These are phyloP conservation scores for Filobasidium floriforme DNA, from an alignment of 768 basidiomycete genomes.

Conservation along the genomic window DNA sequence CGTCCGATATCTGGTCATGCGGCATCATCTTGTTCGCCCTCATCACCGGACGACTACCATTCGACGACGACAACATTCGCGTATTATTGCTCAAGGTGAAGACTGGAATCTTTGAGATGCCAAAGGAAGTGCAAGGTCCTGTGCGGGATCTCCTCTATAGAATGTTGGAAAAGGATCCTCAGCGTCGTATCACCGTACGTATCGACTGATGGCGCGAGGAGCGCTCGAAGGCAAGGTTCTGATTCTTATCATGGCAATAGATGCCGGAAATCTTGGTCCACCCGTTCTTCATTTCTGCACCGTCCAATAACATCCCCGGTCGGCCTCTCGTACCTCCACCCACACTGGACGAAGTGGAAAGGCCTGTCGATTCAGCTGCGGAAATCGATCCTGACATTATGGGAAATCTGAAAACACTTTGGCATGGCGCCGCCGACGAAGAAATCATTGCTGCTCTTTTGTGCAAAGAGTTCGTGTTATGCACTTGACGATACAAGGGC, in stretches of 20 bases:
- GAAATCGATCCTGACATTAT: conserved; percentile 85
- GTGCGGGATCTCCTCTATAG: conserved; percentile 69
- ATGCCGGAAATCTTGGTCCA: conserved; percentile 72
- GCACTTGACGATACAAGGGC: too few relatives aligned
- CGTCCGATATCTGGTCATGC: conserved; percentile 95
- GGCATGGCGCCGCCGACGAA: conserved; percentile 69
- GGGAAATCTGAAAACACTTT: conserved; percentile 81
- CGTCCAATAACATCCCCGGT: conserved; percentile 42
- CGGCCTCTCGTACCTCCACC: conserved; percentile 49
- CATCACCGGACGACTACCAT: conserved; percentile 79
- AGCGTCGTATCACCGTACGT: conserved; percentile 61
- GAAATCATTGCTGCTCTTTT: conserved; percentile 63
- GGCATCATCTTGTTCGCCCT: conserved; percentile 87
- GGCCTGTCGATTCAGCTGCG: conserved; percentile 56
- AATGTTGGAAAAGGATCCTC: conserved; percentile 72
- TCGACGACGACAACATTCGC: conserved; percentile 78
- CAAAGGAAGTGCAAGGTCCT: conserved; percentile 57
- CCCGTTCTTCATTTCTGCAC: conserved; percentile 64
- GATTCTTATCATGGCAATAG: conserved; percentile 13
- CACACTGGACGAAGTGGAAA: conserved; percentile 60
- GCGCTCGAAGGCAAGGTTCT: background rate
- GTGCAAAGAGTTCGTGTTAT: conserved; percentile 47
- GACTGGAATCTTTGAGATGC: conserved; percentile 65
- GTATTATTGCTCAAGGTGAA: conserved; percentile 74
- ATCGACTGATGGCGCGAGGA: background rate